These are phyloP conservation scores for Pleoardoris graminearum DNA, from an alignment of 2,329 filamentous ascomycete genomes.

Conservation along the genomic window DNA sequence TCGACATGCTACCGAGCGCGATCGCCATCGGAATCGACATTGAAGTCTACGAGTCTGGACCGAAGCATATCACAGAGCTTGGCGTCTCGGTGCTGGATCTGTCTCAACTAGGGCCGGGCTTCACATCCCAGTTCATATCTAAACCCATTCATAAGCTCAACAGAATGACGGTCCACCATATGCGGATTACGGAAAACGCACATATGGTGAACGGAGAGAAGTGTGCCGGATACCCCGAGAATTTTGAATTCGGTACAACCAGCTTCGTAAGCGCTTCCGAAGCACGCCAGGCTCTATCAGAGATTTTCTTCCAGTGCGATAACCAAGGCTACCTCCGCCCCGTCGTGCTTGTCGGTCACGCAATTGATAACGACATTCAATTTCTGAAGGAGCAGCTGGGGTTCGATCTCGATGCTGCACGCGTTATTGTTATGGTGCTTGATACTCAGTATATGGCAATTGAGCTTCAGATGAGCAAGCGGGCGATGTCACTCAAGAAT, in stretches of 20 bases:
- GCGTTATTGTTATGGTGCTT: constrained; percentile 5
- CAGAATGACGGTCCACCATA: constrained; percentile 6
- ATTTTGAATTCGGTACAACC: constrained; percentile 12
- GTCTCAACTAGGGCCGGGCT: no score
- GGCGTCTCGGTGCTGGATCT: constrained; percentile 6
- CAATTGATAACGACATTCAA: constrained; percentile 10
- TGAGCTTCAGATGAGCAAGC: constrained; percentile 2
- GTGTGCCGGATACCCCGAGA: constrained; percentile 4
- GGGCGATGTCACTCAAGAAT: background rate
- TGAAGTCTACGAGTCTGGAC: constrained; percentile 11
- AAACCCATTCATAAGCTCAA: background rate
- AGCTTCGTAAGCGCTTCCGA: constrained; percentile 6
- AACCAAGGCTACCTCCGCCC: background rate
- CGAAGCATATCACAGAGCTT: constrained; percentile 12
- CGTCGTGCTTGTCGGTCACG: constrained; percentile 18
- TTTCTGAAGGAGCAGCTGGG: constrained; percentile 7
- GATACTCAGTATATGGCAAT: constrained; percentile 14
- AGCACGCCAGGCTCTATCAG: background rate
- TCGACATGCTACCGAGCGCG: constrained; percentile 1
- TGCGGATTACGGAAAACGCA: constrained; percentile 8
- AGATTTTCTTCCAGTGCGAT: constrained; percentile 1
- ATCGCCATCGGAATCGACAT: constrained; percentile 12
- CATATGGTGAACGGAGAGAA: constrained; percentile 12
- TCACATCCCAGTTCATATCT: no score
- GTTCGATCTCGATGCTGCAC: constrained; percentile 10